Conservation (phyloP, 306 rosid species). For the Hippophae rhamnoides region DNA sequence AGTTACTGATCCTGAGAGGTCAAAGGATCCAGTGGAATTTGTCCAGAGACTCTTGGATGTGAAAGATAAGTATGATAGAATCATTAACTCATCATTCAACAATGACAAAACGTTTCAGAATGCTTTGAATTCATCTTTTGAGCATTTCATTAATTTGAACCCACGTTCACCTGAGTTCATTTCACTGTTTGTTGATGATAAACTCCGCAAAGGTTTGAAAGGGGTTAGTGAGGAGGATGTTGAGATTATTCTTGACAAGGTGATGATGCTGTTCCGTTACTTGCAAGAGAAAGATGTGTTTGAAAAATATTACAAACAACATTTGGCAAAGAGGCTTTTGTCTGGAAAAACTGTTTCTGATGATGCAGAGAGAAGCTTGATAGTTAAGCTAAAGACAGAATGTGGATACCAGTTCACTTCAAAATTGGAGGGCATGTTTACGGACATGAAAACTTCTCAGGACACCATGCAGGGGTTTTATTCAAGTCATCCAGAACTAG, state of each 20-base stretch:
- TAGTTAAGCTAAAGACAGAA: slow-evolving; percentile 81
- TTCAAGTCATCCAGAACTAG: slow-evolving; percentile 42
- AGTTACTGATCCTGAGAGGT: slow-evolving; percentile 73
- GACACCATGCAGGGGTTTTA: slow-evolving; percentile 79
- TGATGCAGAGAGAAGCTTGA: slow-evolving; percentile 79
- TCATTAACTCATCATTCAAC: slow-evolving; percentile 55
- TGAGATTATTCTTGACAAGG: slow-evolving; percentile 74
- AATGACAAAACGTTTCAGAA: slow-evolving; percentile 87
- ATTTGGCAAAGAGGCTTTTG: slow-evolving; percentile 80
- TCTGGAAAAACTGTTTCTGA: slow-evolving; percentile 72
- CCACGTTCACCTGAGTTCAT: slow-evolving; percentile 69
- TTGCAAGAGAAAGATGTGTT: slow-evolving; percentile 75
- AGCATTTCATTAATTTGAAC: slow-evolving; percentile 65
- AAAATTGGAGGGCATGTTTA: slow-evolving; percentile 77
- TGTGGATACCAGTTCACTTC: slow-evolving; percentile 75
- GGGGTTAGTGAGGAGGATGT: slow-evolving; percentile 91
- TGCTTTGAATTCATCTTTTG: slow-evolving; percentile 85
- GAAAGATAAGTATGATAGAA: slow-evolving; percentile 72
- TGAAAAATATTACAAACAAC: slow-evolving; percentile 80
- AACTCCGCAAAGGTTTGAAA: slow-evolving; percentile 68
- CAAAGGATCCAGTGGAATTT: slow-evolving; percentile 77
- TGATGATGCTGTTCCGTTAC: slow-evolving; percentile 71
- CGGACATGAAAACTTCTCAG: slow-evolving; percentile 72
- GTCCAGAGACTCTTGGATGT: slow-evolving; percentile 72
- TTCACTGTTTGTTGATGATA: slow-evolving; percentile 77